These are phyloP conservation scores for Arthroderma sp. DNA, from an alignment of 2,329 filamentous ascomycete genomes.

Conservation along the genomic window DNA sequence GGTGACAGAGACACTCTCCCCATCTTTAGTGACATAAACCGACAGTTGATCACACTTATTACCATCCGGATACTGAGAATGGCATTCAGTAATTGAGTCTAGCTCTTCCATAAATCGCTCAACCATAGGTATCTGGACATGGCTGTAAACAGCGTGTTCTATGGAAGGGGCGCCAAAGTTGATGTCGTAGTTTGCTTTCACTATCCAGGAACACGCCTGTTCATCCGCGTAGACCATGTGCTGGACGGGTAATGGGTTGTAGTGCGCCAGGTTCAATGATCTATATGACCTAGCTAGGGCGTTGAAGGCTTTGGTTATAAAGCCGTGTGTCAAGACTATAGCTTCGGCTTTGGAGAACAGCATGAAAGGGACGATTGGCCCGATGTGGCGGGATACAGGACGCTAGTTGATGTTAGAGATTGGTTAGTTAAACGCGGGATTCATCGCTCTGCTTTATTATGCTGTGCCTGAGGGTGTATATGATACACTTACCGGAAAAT, in stretches of 20 bases:
- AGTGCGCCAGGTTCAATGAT: neutral
- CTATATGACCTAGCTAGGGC: neutral
- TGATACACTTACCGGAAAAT: too few species aligned
- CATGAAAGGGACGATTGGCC: constrained; percentile 30
- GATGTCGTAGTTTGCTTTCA: neutral
- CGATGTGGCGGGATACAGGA: constrained; percentile 24
- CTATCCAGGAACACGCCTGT: constrained; percentile 2
- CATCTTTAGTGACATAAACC: neutral
- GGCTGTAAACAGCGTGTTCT: constrained; percentile 4
- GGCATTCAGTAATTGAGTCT: too few species aligned
- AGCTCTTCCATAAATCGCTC: constrained; percentile 3
- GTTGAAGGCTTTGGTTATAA: constrained; percentile 20
- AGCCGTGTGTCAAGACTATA: constrained; percentile 32
- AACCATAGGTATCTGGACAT: constrained; percentile 6
- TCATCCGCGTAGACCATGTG: neutral
- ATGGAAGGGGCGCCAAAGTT: constrained; percentile 7
- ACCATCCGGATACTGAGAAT: too few species aligned
- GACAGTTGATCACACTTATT: too few species aligned
- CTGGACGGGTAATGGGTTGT: neutral
- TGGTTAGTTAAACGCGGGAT: neutral
- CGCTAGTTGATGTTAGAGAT: too few species aligned
- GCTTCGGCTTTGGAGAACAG: constrained; percentile 29
- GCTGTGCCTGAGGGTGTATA: too few species aligned
- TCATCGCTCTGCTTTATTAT: neutral
- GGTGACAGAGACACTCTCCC: neutral